phyloP scores from a whole-genome alignment of 257 asterid species.

The Ilex asprella region DNA sequence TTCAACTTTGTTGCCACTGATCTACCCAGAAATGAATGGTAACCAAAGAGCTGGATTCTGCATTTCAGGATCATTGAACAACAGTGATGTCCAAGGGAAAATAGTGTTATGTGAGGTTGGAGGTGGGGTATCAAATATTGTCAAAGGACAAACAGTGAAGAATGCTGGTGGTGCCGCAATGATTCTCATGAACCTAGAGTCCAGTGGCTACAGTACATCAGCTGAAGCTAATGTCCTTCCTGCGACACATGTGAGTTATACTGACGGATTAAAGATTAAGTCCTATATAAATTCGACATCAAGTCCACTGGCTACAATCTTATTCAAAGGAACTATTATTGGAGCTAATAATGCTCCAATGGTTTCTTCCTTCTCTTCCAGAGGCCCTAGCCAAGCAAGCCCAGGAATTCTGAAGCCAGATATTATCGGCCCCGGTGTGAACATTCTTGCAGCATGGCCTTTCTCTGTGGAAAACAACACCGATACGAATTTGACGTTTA shows the following conservation, averaged over 20 bases:
- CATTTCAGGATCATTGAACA: constrained; percentile 12
- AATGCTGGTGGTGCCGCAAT: constrained; percentile 1
- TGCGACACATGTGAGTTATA: background rate
- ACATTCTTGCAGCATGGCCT: constrained; percentile 2
- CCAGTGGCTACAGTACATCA: background rate
- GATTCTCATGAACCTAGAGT: background rate
- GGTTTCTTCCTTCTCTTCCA: constrained; percentile 1
- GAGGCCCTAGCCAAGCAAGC: background rate
- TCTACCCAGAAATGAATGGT: constrained; percentile 11
- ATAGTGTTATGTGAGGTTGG: background rate
- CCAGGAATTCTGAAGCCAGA: background rate
- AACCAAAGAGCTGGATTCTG: constrained; percentile 3
- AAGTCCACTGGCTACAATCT: background rate
- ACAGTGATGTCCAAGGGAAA: background rate
- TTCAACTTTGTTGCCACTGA: constrained; percentile 11
- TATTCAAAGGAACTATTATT: background rate
- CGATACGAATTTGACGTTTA: background rate
- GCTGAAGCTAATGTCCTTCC: constrained; percentile 1
- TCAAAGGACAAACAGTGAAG: background rate
- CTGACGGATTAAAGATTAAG: background rate
- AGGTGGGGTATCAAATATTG: background rate
- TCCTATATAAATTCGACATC: background rate
- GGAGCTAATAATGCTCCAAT: background rate
- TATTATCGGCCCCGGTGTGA: constrained; percentile 1
- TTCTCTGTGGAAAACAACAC: background rate